These are phyloP conservation scores for Globisporangium perplexum DNA, from an alignment of 352 stramenopile genomes.

Conservation along the genomic window DNA sequence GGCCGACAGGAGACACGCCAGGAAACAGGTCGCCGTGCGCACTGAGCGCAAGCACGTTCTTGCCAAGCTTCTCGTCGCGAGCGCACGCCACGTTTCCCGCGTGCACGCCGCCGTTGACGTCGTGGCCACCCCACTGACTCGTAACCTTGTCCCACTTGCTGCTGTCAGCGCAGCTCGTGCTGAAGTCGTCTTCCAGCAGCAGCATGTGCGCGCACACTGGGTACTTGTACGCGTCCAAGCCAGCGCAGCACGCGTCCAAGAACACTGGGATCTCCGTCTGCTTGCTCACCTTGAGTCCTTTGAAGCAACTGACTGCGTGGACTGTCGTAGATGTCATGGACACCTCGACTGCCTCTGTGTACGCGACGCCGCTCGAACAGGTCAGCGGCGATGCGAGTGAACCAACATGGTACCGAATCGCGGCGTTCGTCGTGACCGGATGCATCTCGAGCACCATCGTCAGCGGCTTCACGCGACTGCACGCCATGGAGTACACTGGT, in stretches of 20 bases:
- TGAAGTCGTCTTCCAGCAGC: constrained; percentile 52
- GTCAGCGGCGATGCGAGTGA: constrained; percentile 12
- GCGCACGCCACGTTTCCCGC: constrained; percentile 42
- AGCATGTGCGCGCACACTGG: constrained; percentile 40
- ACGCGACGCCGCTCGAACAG: constrained; percentile 23
- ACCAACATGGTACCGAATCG: constrained; percentile 24
- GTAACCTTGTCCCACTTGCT: constrained; percentile 39
- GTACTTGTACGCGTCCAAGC: constrained; percentile 29
- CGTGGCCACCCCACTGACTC: constrained; percentile 48
- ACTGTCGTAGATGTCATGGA: constrained; percentile 19
- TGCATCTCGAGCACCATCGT: constrained; percentile 22
- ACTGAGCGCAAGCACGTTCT: constrained; percentile 32
- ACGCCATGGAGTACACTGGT: constrained; percentile 22
- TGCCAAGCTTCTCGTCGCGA: constrained; percentile 16
- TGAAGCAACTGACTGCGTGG: constrained; percentile 45
- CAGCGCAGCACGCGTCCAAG: constrained; percentile 50
- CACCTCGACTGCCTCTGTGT: constrained; percentile 25
- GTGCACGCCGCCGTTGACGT: constrained; percentile 64
- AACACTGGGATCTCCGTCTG: constrained; percentile 23
- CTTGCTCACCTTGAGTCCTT: constrained; percentile 35
- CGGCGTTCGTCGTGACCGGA: constrained; percentile 21
- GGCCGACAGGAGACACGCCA: constrained; percentile 28
- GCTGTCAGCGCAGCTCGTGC: constrained; percentile 22
- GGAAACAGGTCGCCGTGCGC: constrained; percentile 51
- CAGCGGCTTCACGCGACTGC: constrained; percentile 26